A percentile compares a stretch with the other conserved stretches of the same genome.
Conservation (phyloP, 495 filamentous ascomycete species). For the Evansstolkia leycettana region DNA sequence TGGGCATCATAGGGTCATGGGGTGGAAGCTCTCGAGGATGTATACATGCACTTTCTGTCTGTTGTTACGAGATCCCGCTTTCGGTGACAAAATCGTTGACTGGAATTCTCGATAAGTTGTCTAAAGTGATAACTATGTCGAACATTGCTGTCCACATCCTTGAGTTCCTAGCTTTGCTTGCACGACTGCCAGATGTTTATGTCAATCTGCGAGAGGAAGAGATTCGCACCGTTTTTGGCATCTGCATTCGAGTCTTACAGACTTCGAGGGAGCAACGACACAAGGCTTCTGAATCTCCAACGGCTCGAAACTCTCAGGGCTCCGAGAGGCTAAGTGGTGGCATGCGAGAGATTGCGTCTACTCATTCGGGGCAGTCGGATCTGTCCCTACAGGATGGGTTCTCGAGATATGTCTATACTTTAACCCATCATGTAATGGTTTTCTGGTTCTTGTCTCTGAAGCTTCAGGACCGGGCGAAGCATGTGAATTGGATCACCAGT, state of each 20-base stretch:
- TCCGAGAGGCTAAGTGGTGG: constrained; percentile 28
- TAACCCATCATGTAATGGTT: constrained; percentile 89
- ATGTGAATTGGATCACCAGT: constrained; percentile 87
- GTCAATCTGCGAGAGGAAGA: constrained; percentile 79
- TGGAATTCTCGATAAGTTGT: constrained; percentile 79
- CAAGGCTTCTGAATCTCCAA: constrained; percentile 22
- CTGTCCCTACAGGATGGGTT: constrained; percentile 25
- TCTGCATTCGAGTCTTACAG: constrained; percentile 86
- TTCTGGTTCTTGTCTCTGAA: constrained; percentile 93
- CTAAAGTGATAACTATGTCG: constrained; percentile 86
- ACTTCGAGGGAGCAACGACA: constrained; percentile 47
- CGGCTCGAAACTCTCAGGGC: constrained; percentile 13
- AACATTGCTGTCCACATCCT: constrained; percentile 86
- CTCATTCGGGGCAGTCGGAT: constrained; percentile 18
- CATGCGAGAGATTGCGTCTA: constrained; percentile 26
- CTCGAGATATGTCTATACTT: constrained; percentile 75
- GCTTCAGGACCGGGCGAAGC: constrained; percentile 66
- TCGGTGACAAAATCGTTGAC: constrained; percentile 72
- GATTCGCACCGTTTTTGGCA: constrained; percentile 83
- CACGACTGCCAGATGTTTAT: constrained; percentile 73
- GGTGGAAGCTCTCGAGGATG: constrained; percentile 81
- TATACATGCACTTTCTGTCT: constrained; percentile 87
- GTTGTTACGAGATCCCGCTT: constrained; percentile 81
- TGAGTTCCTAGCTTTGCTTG: constrained; percentile 80
- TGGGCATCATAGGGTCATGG: constrained; percentile 65